Base-by-base conservation (phyloP, 2,329 filamentous ascomycete species). In the Penicillium sp. region DNA sequence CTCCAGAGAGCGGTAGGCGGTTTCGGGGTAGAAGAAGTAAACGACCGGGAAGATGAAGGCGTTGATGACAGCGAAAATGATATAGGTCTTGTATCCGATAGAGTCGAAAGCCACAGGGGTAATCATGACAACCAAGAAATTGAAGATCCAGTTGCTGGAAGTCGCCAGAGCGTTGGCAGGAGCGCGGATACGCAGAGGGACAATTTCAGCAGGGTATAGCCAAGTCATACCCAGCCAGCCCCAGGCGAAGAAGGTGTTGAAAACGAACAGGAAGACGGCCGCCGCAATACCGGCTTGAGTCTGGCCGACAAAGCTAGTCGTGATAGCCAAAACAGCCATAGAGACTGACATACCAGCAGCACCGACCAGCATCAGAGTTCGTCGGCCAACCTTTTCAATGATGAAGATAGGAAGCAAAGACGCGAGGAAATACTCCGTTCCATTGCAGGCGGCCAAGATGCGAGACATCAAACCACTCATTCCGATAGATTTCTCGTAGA, bases 291-390 rank as follows among this genome's bases (percentile, higher is more conserved):
- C 72, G 4, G 74, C 63, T 15, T 67, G 56, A n/a, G 59, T 66
- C 15, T 70, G 65, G n/a, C 68, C 62, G 20, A 69, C 55, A 42
- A 70, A 75, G 20, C 67, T 68, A 23, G 63, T 72, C n/a, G 61
- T 66, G 26, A 75, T 64, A 5, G 76, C 73, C 3, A 80, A 65
- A 20, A 90, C 78, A 2, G 84, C 80, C 87, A 90, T 90, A 45
- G 82, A 84, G 1, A 79, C 65, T 30, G 83, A 84, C 75, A 86
- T 85, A 0, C 84, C 84, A 27, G 81, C 72, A 0, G 84, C 83
- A 46, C 87, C 87, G 56, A 89, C 83, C 15, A 91, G 72, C 86
- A 91, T 90, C 54, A 91, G 80, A 63, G 83, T 82, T 15, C 88
- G 80, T 23, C 88, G 75, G 12, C 78, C 78, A 46, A 79, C 68